Conservation (phyloP, 1,284 basidiomycete species). For the Mycocalia duriaeana region DNA sequence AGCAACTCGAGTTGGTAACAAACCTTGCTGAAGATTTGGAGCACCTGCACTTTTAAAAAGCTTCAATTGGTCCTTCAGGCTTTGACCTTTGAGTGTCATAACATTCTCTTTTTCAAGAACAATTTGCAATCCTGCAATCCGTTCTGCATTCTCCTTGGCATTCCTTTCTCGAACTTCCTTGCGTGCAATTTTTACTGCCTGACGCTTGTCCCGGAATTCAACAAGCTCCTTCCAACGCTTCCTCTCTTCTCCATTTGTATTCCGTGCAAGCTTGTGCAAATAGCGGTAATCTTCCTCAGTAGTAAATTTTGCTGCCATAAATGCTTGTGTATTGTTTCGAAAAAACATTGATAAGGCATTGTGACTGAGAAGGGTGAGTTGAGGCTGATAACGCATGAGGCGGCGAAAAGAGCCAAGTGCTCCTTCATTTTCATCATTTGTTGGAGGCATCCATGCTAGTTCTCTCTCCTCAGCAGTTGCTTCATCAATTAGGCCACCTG, state of each 20-base stretch:
- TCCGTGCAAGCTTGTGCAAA: not conserved
- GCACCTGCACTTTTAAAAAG: not conserved
- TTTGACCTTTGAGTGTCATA: not conserved
- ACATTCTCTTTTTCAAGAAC: not conserved
- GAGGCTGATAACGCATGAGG: not conserved
- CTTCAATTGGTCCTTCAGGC: not conserved
- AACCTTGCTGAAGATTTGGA: not conserved
- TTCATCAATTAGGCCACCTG: not conserved
- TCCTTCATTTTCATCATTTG: not conserved
- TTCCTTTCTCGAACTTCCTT: not conserved
- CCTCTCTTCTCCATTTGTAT: not conserved
- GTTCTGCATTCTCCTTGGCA: not conserved
- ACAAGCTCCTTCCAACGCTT: not conserved
- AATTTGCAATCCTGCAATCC: not conserved
- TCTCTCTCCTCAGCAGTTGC: not conserved
- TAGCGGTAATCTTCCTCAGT: not conserved
- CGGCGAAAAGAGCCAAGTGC: not conserved
- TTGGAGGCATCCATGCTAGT: not conserved
- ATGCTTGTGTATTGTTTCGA: not conserved
- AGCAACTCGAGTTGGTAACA: not conserved
- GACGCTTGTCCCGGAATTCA: not conserved
- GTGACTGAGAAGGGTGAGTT: not conserved
- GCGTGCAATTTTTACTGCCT: not conserved
- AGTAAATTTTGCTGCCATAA: not conserved
- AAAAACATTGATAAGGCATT: not conserved